Conservation (phyloP, 768 basidiomycete genomes). For the Gyrodon lividus region DNA sequence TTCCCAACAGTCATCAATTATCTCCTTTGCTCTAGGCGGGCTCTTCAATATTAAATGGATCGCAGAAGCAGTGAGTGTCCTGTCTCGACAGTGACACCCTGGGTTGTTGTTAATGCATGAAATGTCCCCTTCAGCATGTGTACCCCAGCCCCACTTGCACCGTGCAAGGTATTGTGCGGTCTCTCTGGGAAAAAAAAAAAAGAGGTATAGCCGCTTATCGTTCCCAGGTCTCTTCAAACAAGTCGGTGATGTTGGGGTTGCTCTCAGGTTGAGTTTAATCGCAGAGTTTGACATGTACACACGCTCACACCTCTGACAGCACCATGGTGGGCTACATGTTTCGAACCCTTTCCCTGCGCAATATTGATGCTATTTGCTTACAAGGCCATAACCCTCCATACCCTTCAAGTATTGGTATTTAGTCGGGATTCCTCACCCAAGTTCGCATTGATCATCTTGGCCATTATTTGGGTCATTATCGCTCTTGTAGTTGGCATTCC, state of each 20-base stretch:
- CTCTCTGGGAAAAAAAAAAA: not conserved
- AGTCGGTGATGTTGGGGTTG: constrained; percentile 41
- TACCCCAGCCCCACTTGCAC: constrained; percentile 32
- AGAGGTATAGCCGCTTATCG: not conserved
- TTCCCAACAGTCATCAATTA: not conserved
- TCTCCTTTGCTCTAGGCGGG: constrained; percentile 29
- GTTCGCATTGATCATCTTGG: constrained; percentile 33
- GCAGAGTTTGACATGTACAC: not conserved
- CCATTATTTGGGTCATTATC: constrained; percentile 39
- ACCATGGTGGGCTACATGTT: constrained; percentile 13
- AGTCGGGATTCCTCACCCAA: constrained; percentile 29
- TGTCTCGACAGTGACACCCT: not conserved
- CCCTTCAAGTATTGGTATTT: constrained; percentile 39
- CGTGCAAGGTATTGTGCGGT: constrained; percentile 31
- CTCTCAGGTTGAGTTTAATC: constrained; percentile 33
- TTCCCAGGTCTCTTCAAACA: constrained; percentile 36
- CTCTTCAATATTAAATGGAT: constrained; percentile 39
- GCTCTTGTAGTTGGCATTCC: constrained; percentile 41
- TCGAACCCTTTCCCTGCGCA: not conserved
- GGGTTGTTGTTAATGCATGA: not conserved
- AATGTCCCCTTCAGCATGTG: constrained; percentile 23
- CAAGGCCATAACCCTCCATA: constrained; percentile 40
- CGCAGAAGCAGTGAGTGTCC: constrained; percentile 27
- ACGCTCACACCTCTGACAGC: constrained; percentile 12
- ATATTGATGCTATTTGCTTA: not conserved